phyloP scores from a whole-genome alignment of 176 grass and related monocot species.

The Rhynchospora breviuscula region DNA sequence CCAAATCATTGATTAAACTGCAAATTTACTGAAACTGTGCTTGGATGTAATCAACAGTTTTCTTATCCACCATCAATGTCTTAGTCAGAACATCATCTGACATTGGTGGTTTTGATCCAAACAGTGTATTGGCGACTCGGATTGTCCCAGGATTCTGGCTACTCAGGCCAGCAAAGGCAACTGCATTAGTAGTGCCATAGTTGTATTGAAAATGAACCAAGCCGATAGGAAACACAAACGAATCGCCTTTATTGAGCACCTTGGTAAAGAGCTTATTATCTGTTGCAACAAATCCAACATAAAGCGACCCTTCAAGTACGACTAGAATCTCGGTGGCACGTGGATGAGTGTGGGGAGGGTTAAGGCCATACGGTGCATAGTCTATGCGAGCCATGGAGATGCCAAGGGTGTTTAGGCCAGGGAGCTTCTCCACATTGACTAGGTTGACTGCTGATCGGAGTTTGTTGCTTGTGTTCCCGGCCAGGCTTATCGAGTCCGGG shows the following conservation, averaged over 20 bases:
- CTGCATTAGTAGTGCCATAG: not conserved
- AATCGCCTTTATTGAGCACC: conserved; percentile 8
- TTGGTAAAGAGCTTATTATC: conserved; percentile 27
- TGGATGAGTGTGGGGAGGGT: conserved; percentile 33
- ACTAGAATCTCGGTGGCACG: conserved; percentile 24
- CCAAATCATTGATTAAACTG: no score
- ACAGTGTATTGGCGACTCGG: conserved; percentile 20
- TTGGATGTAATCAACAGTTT: conserved; percentile 13
- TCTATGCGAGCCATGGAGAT: conserved; percentile 32
- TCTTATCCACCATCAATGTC: conserved; percentile 33
- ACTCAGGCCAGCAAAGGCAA: conserved; percentile 26
- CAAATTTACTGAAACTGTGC: conserved; percentile 8
- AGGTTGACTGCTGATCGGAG: conserved; percentile 19
- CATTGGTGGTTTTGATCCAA: conserved; percentile 19
- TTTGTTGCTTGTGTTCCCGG: conserved; percentile 31
- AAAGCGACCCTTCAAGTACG: conserved; percentile 31
- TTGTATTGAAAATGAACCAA: conserved; percentile 38
- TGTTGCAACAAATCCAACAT: conserved; percentile 29
- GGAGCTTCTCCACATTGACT: conserved; percentile 19
- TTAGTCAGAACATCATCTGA: conserved; percentile 33
- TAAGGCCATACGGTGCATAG: conserved; percentile 29
- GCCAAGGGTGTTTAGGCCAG: conserved; percentile 30
- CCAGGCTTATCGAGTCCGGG: not conserved
- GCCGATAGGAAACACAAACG: conserved; percentile 31
- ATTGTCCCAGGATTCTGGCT: conserved; percentile 36